Evolutionary conservation across 1,284 basidiomycete genomes (phyloP).

Genomic region (Tremellales sp.): DNA sequence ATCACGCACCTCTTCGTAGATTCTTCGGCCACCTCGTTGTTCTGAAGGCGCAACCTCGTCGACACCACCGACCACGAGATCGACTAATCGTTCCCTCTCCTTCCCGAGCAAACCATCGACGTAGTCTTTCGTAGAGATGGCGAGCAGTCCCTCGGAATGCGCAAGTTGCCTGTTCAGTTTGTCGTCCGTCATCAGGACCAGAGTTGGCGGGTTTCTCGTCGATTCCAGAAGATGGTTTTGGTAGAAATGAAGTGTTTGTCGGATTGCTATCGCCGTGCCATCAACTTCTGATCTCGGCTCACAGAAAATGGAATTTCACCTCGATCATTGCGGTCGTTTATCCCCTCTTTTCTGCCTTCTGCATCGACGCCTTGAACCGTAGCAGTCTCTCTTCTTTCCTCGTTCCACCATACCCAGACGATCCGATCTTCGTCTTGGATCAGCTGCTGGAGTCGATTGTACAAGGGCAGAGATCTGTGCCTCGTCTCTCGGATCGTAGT

Average conservation of each 20-base stretch:
- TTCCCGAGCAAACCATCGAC: constrained; percentile 65
- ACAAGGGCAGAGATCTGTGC: constrained; percentile 87
- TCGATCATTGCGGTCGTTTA: constrained; percentile 90
- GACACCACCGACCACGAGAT: constrained; percentile 68
- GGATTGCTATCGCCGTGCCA: constrained; percentile 63
- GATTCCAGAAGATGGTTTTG: constrained; percentile 63
- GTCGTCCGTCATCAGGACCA: constrained; percentile 86
- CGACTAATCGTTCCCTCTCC: constrained; percentile 60
- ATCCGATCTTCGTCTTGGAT: constrained; percentile 72
- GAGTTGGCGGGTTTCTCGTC: constrained; percentile 56
- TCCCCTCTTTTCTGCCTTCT: constrained; percentile 40
- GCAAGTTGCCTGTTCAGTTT: constrained; percentile 77
- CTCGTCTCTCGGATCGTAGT: constrained; percentile 95
- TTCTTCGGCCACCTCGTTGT: constrained; percentile 52
- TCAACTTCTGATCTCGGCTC: constrained; percentile 1
- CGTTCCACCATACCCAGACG: constrained; percentile 85
- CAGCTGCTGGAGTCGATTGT: constrained; percentile 82
- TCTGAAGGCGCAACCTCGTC: constrained; percentile 51
- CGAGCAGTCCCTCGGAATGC: constrained; percentile 61
- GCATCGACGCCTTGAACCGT: constrained; percentile 25
- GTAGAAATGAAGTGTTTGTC: constrained; percentile 82
- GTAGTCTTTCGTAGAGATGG: constrained; percentile 67
- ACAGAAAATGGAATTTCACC: constrained; percentile 53
- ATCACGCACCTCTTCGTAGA: constrained; percentile 69
- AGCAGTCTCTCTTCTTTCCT: constrained; percentile 64